A percentile compares a stretch with the other conserved stretches of the same genome.
These are phyloP conservation scores for Pulveroboletus frians DNA, from an alignment of 768 basidiomycete genomes.

Conservation along the genomic window DNA sequence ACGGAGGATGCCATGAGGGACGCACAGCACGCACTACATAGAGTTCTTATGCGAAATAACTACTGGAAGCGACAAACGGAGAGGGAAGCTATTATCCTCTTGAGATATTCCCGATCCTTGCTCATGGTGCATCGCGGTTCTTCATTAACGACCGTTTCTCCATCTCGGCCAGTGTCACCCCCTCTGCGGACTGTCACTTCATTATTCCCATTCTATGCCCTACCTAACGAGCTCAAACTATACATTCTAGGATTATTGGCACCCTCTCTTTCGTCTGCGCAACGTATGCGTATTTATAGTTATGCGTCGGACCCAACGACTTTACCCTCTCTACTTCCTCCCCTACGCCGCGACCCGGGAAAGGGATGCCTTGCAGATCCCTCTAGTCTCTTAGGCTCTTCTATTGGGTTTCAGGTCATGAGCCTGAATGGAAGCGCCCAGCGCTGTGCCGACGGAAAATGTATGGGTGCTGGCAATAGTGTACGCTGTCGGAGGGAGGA, in stretches of 20 bases:
- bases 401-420: conserved; percentile 6
- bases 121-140: conserved; percentile 32
- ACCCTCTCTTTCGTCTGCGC: conserved; percentile 51
- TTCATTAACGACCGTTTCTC: conserved; percentile 8
- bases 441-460: conserved; percentile 35
- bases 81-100: conserved; percentile 45
- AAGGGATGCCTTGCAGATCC: conserved; percentile 19
- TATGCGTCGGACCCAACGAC: conserved; percentile 49
- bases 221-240: conserved; percentile 57
- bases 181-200: conserved; percentile 14
- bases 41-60: conserved; percentile 43
- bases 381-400: conserved; percentile 14
- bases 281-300: conserved; percentile 49
- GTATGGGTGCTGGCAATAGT: conserved; percentile 36
- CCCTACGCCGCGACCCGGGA: conserved; percentile 21
- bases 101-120: conserved; percentile 45
- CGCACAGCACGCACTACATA: conserved; percentile 31
- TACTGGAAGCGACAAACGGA: conserved; percentile 41
- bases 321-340: conserved; percentile 40
- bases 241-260: conserved; percentile 52
- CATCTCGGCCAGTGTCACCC: conserved; percentile 14
- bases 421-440: conserved; percentile 12
- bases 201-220: conserved; percentile 34
- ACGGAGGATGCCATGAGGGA: conserved; percentile 31
- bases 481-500: conserved; percentile 38